phyloP scores from a whole-genome alignment of 2,329 filamentous ascomycete genomes.

The Corynespora cassiicola region DNA sequence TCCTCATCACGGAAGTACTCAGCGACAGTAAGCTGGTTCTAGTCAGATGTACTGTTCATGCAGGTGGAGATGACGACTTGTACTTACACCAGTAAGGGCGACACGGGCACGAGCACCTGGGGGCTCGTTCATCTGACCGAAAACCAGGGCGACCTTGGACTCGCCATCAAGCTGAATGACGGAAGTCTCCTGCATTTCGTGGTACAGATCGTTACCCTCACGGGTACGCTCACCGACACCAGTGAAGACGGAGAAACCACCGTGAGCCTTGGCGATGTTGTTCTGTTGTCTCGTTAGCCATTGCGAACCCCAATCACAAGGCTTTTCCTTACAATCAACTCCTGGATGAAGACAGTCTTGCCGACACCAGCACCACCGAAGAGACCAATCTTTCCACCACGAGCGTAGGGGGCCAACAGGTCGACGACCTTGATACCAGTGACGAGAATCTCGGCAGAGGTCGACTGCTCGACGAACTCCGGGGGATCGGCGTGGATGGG shows the following conservation, averaged over 20 bases:
- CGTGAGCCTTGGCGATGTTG: constrained; percentile 99
- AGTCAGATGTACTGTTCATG: constrained; percentile 25
- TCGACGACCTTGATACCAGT: constrained; percentile 99
- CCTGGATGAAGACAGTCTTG: constrained; percentile 99
- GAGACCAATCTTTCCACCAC: constrained; percentile 99
- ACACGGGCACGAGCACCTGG: constrained; percentile 99
- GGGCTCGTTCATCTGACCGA: constrained; percentile 99
- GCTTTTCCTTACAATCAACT: constrained; percentile 78
- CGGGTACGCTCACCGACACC: constrained; percentile 99
- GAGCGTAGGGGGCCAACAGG: constrained; percentile 96
- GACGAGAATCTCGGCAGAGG: constrained; percentile 92
- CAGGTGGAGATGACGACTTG: background rate
- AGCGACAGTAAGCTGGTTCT: constrained; percentile 62
- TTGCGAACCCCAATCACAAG: background rate
- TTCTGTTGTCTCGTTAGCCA: constrained; percentile 63
- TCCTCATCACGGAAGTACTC: constrained; percentile 84
- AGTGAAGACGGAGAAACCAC: constrained; percentile 99
- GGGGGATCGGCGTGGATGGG: constrained; percentile 97
- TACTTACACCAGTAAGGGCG: constrained; percentile 78
- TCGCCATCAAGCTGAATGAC: constrained; percentile 99
- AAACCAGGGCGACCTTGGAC: constrained; percentile 98
- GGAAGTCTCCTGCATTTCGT: constrained; percentile 99
- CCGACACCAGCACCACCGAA: constrained; percentile 99
- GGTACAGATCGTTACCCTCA: constrained; percentile 99
- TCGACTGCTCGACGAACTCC: constrained; percentile 93